Base-by-base conservation (phyloP, 139 green algal species). In the Astrephomene gubernaculifera region DNA sequence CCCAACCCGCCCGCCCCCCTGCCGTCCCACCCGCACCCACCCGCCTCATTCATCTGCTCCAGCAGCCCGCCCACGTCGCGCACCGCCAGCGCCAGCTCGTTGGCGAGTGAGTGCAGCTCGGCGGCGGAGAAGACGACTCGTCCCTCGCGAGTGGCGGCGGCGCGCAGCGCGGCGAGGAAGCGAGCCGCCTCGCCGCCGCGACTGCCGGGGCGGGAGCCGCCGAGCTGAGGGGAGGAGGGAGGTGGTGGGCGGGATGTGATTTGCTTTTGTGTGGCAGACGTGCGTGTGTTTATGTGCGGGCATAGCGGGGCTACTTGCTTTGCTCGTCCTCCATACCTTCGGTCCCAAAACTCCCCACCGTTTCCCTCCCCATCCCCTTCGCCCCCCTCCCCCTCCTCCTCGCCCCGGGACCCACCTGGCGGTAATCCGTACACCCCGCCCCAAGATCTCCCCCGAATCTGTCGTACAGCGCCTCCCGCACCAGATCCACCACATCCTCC, bases 1-100 rank as follows among this genome's bases (percentile, higher is more conserved):
- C 33, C 7, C 64, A 22, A 71, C 10, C 64, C 7, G 33, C 36
- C 31, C 74, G 10, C 36, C 27, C 49, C 67, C 3, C 5, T 68
- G 73, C 29, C 73, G n/a, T 31, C 17, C 44, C 35, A 24, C 2
- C 6, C 41, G n/a, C 39, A 38, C 87, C 71, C 85, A 91, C 94
- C 94, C 71, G 89, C 87, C 45, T 97, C 95, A 39, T 97, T 97
- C 7, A 98, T 88, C 33, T 95, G 73, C 0, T 90, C 90, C 19
- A 98, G 87, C 65, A 97, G 90, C 0, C 81, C 71, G 5, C 60
- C 45, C 36, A 96, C 82, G 79, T 95, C 89, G 54, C 74, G 38
- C 70, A 92, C 88, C 88, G 83, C 43, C 53, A 92, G 75, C 14
- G 49, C 86, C 2, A 97, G 87, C 43, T 90, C 65, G 71, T 95